phyloP scores from a whole-genome alignment of 257 asterid genomes.

The Marsdenia floribunda region DNA sequence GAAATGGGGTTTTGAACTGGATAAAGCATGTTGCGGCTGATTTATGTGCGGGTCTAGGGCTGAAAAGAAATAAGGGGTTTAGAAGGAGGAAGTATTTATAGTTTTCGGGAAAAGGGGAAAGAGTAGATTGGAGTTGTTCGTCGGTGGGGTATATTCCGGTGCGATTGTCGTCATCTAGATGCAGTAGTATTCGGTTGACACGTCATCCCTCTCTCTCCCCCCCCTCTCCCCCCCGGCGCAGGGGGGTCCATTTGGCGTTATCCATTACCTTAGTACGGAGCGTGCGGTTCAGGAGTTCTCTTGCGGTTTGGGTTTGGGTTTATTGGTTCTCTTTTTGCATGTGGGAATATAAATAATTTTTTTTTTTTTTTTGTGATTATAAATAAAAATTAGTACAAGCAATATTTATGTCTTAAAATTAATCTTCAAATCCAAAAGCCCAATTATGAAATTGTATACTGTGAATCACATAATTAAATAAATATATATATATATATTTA shows the following conservation, averaged over 20 bases:
- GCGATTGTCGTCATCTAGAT: constrained; percentile 27
- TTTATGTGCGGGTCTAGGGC: constrained; percentile 30
- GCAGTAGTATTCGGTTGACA: constrained; percentile 20
- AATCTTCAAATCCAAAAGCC: no score
- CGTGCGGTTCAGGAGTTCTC: not conserved
- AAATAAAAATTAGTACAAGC: no score
- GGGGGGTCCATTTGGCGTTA: constrained; percentile 19
- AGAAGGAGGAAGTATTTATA: constrained; percentile 42
- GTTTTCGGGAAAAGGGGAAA: constrained; percentile 46
- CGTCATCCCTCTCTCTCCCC: constrained; percentile 13
- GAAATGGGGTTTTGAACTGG: constrained; percentile 13
- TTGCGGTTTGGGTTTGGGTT: not conserved
- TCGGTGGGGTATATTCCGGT: constrained; percentile 36
- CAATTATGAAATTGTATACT: no score
- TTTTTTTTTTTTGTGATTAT: no score
- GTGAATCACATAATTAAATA: no score
- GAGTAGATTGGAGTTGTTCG: constrained; percentile 23
- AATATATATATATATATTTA: no score
- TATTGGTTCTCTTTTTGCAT: not conserved
- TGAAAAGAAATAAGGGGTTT: constrained; percentile 18
- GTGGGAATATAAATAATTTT: not conserved
- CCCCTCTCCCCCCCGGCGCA: no score
- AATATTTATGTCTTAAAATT: no score
- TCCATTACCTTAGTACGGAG: constrained; percentile 6
- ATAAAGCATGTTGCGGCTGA: constrained; percentile 29